Evolutionary conservation across 2,329 filamentous ascomycete genomes (phyloP).

Genomic region (Exserohilum turcica): DNA sequence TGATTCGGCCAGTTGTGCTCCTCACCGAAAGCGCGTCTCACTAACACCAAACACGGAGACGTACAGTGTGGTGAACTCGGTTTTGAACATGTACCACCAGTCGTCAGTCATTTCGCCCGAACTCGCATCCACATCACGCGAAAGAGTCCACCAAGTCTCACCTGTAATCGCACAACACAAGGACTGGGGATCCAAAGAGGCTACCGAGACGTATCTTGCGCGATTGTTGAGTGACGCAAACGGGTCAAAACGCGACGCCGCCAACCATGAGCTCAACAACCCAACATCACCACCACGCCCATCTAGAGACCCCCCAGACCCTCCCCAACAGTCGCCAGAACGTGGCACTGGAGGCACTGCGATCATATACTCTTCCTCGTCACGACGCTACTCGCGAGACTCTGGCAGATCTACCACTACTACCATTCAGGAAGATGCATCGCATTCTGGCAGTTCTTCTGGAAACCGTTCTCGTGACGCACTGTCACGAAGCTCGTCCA

Average conservation of each 20-base stretch:
- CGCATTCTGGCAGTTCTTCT: constrained; percentile 42
- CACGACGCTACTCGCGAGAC: constrained; percentile 42
- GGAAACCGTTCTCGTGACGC: constrained; percentile 35
- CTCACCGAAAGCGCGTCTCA: constrained; percentile 34
- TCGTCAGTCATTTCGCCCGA: constrained; percentile 46
- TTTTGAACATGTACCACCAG: constrained; percentile 51
- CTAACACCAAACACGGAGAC: constrained; percentile 49
- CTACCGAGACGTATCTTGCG: constrained; percentile 61
- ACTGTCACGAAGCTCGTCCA: constrained; percentile 46
- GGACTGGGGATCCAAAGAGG: constrained; percentile 60
- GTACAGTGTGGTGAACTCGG: constrained; percentile 51
- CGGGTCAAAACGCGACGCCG: constrained; percentile 31
- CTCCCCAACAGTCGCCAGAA: constrained; percentile 34
- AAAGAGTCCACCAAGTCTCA: constrained; percentile 54
- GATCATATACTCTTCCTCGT: constrained; percentile 45
- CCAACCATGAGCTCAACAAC: constrained; percentile 16
- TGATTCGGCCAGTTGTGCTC: constrained; percentile 47
- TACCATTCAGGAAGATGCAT: constrained; percentile 41
- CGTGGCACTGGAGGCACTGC: constrained; percentile 40
- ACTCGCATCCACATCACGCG: constrained; percentile 46
- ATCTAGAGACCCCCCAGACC: constrained; percentile 23
- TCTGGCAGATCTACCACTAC: constrained; percentile 41
- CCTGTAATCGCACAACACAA: constrained; percentile 60
- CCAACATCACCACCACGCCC: constrained; percentile 18
- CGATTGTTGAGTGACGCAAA: constrained; percentile 49